phyloP scores from a whole-genome alignment of 495 filamentous ascomycete genomes.

The Xylaria bambusicola region DNA sequence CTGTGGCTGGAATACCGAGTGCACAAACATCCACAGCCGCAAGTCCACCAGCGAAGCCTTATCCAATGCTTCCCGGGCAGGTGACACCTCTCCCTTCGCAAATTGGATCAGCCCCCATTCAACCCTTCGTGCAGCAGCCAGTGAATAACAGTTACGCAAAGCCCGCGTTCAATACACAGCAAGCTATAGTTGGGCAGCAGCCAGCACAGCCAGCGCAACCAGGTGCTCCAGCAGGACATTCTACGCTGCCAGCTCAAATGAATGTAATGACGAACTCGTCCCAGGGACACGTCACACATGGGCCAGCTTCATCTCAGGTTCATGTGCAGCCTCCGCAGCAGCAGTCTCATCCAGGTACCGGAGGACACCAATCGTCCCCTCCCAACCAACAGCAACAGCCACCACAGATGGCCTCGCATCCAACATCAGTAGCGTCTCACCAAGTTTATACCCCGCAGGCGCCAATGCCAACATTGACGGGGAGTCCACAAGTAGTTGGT shows the following conservation, averaged over 20 bases:
- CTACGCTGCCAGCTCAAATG: background rate
- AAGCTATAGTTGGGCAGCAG: constrained; percentile 4
- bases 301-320: constrained; percentile 17
- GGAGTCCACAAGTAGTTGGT: background rate
- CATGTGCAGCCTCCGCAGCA: constrained; percentile 22
- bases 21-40: background rate
- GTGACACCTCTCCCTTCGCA: constrained; percentile 31
- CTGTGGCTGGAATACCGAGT: background rate
- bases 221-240: constrained; percentile 2
- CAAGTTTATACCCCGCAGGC: background rate
- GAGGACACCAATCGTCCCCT: background rate
- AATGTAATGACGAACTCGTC: background rate
- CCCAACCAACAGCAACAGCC: background rate
- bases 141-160: constrained; percentile 1
- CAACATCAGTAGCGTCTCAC: background rate
- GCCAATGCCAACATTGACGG: background rate
- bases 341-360: constrained; percentile 11
- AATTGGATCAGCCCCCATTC: constrained; percentile 23
- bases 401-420: constrained; percentile 4
- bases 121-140: background rate
- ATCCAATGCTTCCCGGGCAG: constrained; percentile 36
- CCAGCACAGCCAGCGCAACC: constrained; percentile 8
- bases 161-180: constrained; percentile 1
- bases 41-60: constrained; percentile 20
- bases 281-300: constrained; percentile 7